Evolutionary conservation across 2,329 filamentous ascomycete species (phyloP), one percentile per base, ranked within the genome.

Genomic region (Huntiella omanensis): DNA sequence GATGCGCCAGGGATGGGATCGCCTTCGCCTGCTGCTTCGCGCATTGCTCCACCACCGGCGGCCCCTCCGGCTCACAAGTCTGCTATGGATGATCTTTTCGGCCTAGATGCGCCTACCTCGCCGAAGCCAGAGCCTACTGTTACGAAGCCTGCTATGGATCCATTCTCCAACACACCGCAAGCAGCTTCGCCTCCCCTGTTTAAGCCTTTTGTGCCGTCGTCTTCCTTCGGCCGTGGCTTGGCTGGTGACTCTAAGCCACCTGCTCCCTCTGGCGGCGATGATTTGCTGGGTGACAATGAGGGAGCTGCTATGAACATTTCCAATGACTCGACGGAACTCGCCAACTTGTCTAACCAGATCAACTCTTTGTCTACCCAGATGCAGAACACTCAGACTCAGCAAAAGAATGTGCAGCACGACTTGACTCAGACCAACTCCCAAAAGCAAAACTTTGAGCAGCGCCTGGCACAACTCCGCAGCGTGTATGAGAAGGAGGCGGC

Each of bases 281-380:
- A 96, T 60, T 70, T 96, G 5, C 70, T 98, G n/a, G 84, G 83
- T 12, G 87, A 95, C 54, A 80, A 79, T 53, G 88, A 96, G 53
- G 81, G 82, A 1, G 77, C 87, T 47, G 88, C 80, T 62, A 91
- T 82, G 60, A 92, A 83, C 59, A 67, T 96, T 19, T 91, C 82
- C 0, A 80, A 78, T 52, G 91, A 98, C 58, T 91, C 87, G 2
- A 80, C 83, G 0, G 91, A 98, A 60, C 70, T 98, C 49, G 91
- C 87, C 44, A 96, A 98, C 58, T 70, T 98, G 54, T 95, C 88
- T 1, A 96, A 93, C 59, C 91, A 96, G 60, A 85, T 98, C 52
- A 80, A 85, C 32, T 88, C 83, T 2, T 64, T 98, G 47, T 82
- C 87, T 0, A 92, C 80, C 57, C 86, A 98, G 63, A 94, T 93